Conservation (phyloP, 139 green algal genomes). For the Tetradesmus obliquus region DNA sequence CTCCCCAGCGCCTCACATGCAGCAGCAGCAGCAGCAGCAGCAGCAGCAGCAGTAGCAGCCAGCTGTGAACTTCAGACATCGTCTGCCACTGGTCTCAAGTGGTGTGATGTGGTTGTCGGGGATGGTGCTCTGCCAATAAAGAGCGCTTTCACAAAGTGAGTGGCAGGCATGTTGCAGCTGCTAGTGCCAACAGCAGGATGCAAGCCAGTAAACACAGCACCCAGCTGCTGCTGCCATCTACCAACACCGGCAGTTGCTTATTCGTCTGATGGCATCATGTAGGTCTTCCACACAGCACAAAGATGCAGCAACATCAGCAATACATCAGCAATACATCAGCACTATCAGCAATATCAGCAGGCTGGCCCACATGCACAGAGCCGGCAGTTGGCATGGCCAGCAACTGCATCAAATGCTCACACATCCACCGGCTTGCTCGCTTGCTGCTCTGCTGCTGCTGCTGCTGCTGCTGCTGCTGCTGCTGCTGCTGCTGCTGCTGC, state of each 20-base stretch:
- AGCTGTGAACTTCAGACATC: conserved; percentile 7
- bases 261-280: too few relatives aligned
- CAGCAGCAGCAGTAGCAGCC: conserved; percentile 1
- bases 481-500: too few relatives aligned
- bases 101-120: conserved; percentile 26
- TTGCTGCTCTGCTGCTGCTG: not conserved
- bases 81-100: conserved; percentile 10
- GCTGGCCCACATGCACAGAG: too few relatives aligned
- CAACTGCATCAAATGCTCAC: too few relatives aligned
- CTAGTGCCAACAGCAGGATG: not conserved
- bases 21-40: conserved; percentile 22
- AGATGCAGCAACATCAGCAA: too few relatives aligned
- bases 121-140: conserved; percentile 12
- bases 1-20: not conserved
- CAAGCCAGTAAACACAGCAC: not conserved
- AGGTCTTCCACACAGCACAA: too few relatives aligned
- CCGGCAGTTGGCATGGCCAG: too few relatives aligned
- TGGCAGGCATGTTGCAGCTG: not conserved
- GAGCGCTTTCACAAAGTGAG: conserved; percentile 40
- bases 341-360: not conserved
- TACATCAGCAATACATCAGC: not conserved
- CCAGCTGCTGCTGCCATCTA: not conserved
- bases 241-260: too few relatives aligned
- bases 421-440: too few relatives aligned
- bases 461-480: too few relatives aligned